Percentiles rank a stretch among this genome's conserved stretches.
Conservation (phyloP, 345 rosid genomes). For the Boechera retrofracta region DNA sequence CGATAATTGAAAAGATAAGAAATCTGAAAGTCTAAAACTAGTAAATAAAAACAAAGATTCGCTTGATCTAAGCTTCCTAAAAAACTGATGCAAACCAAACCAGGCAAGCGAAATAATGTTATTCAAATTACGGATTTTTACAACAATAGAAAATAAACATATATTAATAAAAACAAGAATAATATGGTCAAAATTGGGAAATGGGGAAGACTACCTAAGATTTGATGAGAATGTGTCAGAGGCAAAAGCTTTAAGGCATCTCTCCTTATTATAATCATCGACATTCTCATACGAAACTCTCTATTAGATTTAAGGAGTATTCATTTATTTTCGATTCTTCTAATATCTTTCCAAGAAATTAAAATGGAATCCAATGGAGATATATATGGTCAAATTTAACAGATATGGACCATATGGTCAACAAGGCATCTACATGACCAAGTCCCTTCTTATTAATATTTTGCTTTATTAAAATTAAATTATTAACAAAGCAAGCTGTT, state of each 20-base stretch:
- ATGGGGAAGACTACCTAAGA: conserved; percentile 42
- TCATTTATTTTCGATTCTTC: background rate
- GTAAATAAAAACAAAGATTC: no score
- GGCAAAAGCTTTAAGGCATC: conserved; percentile 17
- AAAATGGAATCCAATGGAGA: conserved; percentile 19
- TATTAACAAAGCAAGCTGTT: conserved; percentile 3
- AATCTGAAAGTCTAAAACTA: no score
- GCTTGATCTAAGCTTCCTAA: no score
- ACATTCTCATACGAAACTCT: background rate
- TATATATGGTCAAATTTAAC: background rate
- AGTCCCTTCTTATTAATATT: background rate
- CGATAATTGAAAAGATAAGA: no score
- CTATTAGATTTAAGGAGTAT: background rate
- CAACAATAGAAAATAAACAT: background rate
- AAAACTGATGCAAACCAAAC: no score
- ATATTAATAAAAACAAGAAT: conserved; percentile 22
- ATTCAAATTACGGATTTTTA: no score
- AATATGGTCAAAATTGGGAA: conserved; percentile 39
- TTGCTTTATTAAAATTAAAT: background rate
- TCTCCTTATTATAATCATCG: background rate
- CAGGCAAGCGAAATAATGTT: no score
- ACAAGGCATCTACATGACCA: conserved; percentile 12
- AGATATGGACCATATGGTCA: conserved; percentile 26
- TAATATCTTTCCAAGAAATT: background rate
- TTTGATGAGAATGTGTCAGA: conserved; percentile 48